These are phyloP conservation scores for Penicillium freii DNA, from an alignment of 2,329 filamentous ascomycete genomes.

Conservation along the genomic window DNA sequence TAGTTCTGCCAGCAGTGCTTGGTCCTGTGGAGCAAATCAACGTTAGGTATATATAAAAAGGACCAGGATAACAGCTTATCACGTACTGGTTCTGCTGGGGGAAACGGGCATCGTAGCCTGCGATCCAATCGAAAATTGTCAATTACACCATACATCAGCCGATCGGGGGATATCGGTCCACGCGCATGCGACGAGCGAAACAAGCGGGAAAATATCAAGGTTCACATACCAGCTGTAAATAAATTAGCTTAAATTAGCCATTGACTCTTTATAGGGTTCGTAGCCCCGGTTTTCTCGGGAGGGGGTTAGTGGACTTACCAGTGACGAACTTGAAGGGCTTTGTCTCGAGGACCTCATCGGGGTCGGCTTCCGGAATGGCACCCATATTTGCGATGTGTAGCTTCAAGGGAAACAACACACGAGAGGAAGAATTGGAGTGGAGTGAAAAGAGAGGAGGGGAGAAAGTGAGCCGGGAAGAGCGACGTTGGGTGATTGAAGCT, in stretches of 20 bases:
- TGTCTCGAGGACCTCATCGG: conserved; percentile 78
- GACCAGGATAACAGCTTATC: background rate
- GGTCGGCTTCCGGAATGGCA: conserved; percentile 61
- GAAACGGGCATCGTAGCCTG: conserved; percentile 98
- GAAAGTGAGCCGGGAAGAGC: conserved; percentile 26
- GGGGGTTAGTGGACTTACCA: conserved; percentile 60
- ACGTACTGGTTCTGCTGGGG: conserved; percentile 79
- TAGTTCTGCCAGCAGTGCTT: conserved; percentile 99
- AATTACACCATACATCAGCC: conserved; percentile 22
- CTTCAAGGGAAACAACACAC: conserved; percentile 19
- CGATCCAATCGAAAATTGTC: conserved; percentile 35
- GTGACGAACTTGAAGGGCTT: conserved; percentile 99
- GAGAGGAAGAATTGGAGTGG: conserved; percentile 17
- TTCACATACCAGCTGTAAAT: conserved; percentile 49
- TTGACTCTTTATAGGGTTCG: conserved; percentile 32
- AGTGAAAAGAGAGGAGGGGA: conserved; percentile 23
- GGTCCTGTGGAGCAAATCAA: conserved; percentile 49
- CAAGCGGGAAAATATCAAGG: conserved; percentile 13
- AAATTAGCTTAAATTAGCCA: conserved; percentile 48
- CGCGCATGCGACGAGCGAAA: conserved; percentile 11
- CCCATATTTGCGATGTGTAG: conserved; percentile 68
- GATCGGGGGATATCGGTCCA: conserved; percentile 15
- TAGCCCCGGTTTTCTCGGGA: conserved; percentile 22
- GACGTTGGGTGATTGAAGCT: conserved; percentile 38
- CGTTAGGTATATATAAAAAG: conserved; percentile 12